phyloP scores from a whole-genome alignment of 306 rosid species.

The Ziziphus jujuba region DNA sequence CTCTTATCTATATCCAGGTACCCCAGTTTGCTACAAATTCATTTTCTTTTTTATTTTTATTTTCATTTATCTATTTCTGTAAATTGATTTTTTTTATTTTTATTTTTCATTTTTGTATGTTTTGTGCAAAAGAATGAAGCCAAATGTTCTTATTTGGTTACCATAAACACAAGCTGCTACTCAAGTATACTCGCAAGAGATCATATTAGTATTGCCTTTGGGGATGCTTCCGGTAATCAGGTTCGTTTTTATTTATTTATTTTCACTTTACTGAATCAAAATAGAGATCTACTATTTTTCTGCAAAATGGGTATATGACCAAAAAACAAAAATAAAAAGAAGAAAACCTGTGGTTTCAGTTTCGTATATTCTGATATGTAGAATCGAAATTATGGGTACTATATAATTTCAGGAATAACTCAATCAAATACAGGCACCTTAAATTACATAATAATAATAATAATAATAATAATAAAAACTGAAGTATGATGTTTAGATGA shows the following conservation, averaged over 20 bases:
- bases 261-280: background rate
- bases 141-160: slow-evolving; percentile 63
- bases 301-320: too few relatives aligned
- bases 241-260: slow-evolving; percentile 22
- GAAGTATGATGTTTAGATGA: too few relatives aligned
- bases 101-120: background rate
- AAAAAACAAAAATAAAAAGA: too few relatives aligned
- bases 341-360: too few relatives aligned
- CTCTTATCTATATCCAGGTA: slow-evolving; percentile 31
- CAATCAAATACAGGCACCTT: too few relatives aligned
- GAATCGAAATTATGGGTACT: too few relatives aligned
- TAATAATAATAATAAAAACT: too few relatives aligned
- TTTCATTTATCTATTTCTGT: background rate
- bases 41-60: background rate
- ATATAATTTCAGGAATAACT: too few relatives aligned
- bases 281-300: background rate
- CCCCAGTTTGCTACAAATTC: background rate
- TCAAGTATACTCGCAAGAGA: slow-evolving; percentile 59
- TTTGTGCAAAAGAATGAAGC: slow-evolving; percentile 30
- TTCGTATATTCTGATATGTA: too few relatives aligned
- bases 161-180: slow-evolving; percentile 71
- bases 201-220: slow-evolving; percentile 67
- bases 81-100: background rate
- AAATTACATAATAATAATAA: too few relatives aligned
- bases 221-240: slow-evolving; percentile 81